These are phyloP conservation scores for Fragilaria radians DNA, from an alignment of 108 stramenopile genomes.

Conservation along the genomic window DNA sequence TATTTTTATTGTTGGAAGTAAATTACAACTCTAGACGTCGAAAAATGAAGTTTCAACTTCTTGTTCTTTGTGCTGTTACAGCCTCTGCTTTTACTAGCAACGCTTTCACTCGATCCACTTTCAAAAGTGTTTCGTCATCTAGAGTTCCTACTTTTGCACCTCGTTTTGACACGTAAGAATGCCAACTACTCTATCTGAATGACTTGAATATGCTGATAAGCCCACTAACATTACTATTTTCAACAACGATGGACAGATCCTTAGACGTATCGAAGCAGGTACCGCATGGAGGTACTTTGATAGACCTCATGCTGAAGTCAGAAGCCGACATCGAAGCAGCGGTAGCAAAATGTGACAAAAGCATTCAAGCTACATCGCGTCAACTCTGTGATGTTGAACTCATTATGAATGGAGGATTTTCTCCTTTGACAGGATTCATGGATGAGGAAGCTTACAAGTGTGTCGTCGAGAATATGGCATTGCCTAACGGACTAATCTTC, in stretches of 20 bases:
- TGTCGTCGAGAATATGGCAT: conserved; percentile 90
- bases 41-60: conserved; percentile 44
- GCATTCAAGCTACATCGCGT: conserved; percentile 84
- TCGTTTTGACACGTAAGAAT: conserved; percentile 13
- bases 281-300: conserved; percentile 92
- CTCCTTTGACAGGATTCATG: conserved; percentile 98
- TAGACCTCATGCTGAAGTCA: conserved; percentile 86
- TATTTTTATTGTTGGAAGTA: conserved; percentile 4
- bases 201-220: neutral
- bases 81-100: conserved; percentile 38
- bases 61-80: conserved; percentile 36
- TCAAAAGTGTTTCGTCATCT: conserved; percentile 4
- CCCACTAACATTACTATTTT: neutral
- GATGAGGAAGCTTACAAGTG: conserved; percentile 82
- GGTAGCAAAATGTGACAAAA: conserved; percentile 78
- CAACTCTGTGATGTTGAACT: conserved; percentile 98
- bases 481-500: conserved; percentile 92
- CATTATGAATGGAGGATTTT: conserved; percentile 97
- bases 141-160: conserved; percentile 19
- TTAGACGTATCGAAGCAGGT: conserved; percentile 73
- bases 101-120: conserved; percentile 12
- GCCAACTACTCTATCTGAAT: neutral
- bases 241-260: conserved; percentile 22
- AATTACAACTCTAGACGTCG: neutral
- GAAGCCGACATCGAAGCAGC: conserved; percentile 87